Evolutionary conservation across 2,329 filamentous ascomycete species (phyloP).

Genomic region (Colletotrichum liaoningense): DNA sequence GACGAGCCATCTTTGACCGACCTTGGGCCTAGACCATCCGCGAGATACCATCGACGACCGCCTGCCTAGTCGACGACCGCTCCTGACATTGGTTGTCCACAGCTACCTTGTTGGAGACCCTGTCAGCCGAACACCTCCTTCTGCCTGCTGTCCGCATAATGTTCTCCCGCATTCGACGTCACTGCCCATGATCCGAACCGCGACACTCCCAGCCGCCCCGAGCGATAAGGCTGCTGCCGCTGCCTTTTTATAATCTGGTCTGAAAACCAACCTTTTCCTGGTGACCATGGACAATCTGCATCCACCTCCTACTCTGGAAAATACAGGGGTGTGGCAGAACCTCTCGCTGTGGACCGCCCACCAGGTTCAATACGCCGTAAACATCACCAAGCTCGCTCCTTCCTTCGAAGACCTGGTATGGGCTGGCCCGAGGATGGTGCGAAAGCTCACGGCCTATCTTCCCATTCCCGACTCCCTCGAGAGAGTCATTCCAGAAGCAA

Average conservation of each 20-base stretch:
- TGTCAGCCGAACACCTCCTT: not conserved
- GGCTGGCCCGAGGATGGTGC: constrained; percentile 77
- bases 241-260: not conserved
- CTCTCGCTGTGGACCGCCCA: constrained; percentile 64
- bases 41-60: not conserved
- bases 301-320: constrained; percentile 45
- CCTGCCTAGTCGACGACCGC: not conserved
- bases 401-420: constrained; percentile 76
- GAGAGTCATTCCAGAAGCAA: constrained; percentile 69
- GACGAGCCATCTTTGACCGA: not conserved
- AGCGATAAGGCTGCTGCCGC: constrained; percentile 27
- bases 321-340: constrained; percentile 62
- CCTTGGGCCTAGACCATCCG: not conserved
- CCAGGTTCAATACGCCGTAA: constrained; percentile 56
- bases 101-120: not conserved
- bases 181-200: constrained; percentile 26
- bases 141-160: constrained; percentile 18
- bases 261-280: not conserved
- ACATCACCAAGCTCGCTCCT: constrained; percentile 70
- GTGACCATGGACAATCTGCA: constrained; percentile 26
- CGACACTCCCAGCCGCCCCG: constrained; percentile 23
- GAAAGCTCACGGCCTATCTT: constrained; percentile 74
- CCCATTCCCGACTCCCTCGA: constrained; percentile 70
- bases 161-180: constrained; percentile 4
- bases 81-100: not conserved